Base-by-base conservation (phyloP, 768 basidiomycete species). In the Strobilomyces dryophilus region DNA sequence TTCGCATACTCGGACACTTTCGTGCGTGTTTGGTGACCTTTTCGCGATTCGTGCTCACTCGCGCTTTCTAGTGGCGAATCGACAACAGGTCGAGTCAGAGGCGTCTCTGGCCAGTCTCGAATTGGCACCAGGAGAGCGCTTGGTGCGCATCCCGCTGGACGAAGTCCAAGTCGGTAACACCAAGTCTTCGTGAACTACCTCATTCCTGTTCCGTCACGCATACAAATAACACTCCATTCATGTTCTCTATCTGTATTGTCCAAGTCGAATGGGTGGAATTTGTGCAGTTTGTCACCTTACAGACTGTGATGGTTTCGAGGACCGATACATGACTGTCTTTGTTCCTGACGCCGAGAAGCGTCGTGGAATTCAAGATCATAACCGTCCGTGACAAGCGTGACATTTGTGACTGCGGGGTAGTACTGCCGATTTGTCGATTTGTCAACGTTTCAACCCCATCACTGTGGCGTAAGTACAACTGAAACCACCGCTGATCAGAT, bases 111-210 rank as follows among this genome's bases (percentile, higher is more conserved):
- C 35, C 5, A 40, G 14, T 31, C 34, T 55, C 10, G 56, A 53
- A 50, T 52, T 62, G 2, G 65, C 53, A 1, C 69, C 72, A 8
- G 85, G 85, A 40, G 80, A 86, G 60, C 78, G 83, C 47, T 73
- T 89, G 29, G 85, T 89, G 26, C 84, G 87, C n/a, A 77, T 89
- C 10, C 85, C 86, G 0, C 74, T 88, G 34, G 86, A 89, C 50
- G 84, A 85, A 40, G 62, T 89, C 40, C 79, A 81, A 51, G 55
- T 65, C 5, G 53, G 64, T 26, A 54, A 39, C 24, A 1, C 61
- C 39, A 53, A 47, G 26, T 29, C 54, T 9, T 54, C 52, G 8
- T 60, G 47, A 65, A 45, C n/a, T 36, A 24, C 24, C 24, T 24
- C 24, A 17, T 35, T 14, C 29, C 1, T 29, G 29, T 29, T 29